Percentiles rank a stretch among this genome's conserved stretches.
phyloP scores from a whole-genome alignment of 1,139 yeast genomes.

The Geotrichum europaeum region DNA sequence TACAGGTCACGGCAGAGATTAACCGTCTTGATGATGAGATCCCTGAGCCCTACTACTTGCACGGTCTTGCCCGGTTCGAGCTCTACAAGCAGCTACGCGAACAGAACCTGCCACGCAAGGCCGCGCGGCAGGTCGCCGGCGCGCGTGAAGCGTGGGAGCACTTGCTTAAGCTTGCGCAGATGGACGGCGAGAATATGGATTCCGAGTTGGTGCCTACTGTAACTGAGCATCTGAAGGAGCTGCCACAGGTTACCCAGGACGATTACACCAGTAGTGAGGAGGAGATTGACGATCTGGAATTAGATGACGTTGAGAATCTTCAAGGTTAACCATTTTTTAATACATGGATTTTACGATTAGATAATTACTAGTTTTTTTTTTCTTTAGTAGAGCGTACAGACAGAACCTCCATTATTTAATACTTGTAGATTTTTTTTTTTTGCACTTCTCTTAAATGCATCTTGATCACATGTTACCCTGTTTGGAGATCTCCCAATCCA shows the following conservation, averaged over 20 bases:
- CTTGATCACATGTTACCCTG: neutral
- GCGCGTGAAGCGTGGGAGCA: constrained; percentile 32
- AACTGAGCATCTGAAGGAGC: constrained; percentile 30
- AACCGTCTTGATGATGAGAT: constrained; percentile 79
- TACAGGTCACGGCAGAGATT: constrained; percentile 52
- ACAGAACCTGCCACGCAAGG: constrained; percentile 19
- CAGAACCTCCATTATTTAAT: neutral
- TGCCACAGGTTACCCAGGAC: constrained; percentile 34
- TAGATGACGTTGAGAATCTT: constrained; percentile 20
- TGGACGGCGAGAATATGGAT: constrained; percentile 27
- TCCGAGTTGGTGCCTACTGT: constrained; percentile 30
- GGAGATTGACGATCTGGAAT: constrained; percentile 20
- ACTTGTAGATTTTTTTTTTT: neutral
- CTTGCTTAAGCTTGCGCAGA: constrained; percentile 24
- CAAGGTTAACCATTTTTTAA: constrained; percentile 10
- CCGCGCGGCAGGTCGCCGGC: constrained; percentile 30
- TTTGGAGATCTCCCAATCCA: neutral
- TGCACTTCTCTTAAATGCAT: neutral
- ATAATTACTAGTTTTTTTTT: neutral
- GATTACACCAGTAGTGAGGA: constrained; percentile 27
- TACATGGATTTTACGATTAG: neutral
- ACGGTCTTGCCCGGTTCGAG: constrained; percentile 67
- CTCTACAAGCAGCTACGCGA: constrained; percentile 22
- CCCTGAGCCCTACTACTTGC: constrained; percentile 72
- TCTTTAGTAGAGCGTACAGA: neutral